Evolutionary conservation across 2,329 filamentous ascomycete genomes (phyloP).

Genomic region (Talaromyces pinophilus): DNA sequence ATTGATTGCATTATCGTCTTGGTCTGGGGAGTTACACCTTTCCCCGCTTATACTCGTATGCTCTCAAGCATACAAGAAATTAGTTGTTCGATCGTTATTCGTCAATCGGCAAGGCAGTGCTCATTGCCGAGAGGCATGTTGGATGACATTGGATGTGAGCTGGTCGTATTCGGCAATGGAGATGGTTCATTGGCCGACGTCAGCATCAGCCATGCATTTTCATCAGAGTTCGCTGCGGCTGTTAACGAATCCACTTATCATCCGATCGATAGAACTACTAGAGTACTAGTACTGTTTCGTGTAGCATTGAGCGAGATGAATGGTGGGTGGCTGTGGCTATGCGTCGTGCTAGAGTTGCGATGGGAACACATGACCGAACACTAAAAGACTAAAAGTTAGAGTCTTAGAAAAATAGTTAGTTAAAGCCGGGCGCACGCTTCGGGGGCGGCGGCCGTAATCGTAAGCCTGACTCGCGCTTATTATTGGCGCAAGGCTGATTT

Average conservation of each 20-base stretch:
- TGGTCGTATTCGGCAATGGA: background rate
- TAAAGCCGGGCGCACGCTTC: conserved; percentile 3
- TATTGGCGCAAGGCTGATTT: conserved; percentile 9
- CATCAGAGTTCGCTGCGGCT: background rate
- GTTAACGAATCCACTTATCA: background rate
- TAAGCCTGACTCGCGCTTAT: background rate
- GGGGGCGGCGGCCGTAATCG: background rate
- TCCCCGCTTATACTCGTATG: conserved; percentile 5
- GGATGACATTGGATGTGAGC: background rate
- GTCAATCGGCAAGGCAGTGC: conserved; percentile 11
- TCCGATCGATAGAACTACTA: background rate
- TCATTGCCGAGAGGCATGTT: background rate
- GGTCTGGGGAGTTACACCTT: background rate
- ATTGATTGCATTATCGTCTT: background rate
- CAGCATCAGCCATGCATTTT: background rate
- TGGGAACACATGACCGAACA: background rate
- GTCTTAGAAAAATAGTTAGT: background rate
- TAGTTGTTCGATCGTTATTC: background rate
- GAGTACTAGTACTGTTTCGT: background rate
- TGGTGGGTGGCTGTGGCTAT: background rate
- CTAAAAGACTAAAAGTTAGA: background rate
- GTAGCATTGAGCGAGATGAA: background rate
- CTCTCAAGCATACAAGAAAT: background rate
- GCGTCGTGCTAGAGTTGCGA: background rate
- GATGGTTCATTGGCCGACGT: background rate